Base-by-base conservation (phyloP, 805 yeast genomes). In the Candida adriatica region DNA sequence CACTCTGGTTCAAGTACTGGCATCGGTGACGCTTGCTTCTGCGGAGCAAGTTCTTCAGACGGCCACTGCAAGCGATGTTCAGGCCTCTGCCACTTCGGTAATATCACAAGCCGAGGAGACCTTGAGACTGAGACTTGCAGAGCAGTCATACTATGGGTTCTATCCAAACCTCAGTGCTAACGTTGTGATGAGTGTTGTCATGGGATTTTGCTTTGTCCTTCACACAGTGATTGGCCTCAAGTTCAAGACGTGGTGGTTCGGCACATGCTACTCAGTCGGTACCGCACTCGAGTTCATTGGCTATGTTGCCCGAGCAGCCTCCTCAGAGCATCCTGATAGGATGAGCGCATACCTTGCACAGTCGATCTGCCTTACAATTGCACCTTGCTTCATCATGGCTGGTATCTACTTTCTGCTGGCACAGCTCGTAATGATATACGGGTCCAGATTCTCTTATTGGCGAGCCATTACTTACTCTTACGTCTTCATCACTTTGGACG, bases 321-420 rank as follows among this genome's bases (percentile, higher is more conserved):
- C 78, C 2, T 63, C 67, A 13, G 41, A 49, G 26, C n/a, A n/a
- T n/a, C n/a, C n/a, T n/a, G n/a, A n/a, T 11, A 19, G 11, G 22
- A 19, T 19, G 22, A 19, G 8, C 11, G 59, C 64, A 18, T 86
- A 66, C 48, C 48, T 80, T 26, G 56, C 77, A 45, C 94, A 86
- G 53, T 69, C 79, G 41, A 69, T 77, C 34, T 65, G 78, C 46
- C 58, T 85, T 34, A 83, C 90, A 0, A 56, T 86, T 29, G 90
- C 85, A 0, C 95, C 95, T 0, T 85, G 84, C 14, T 80, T 86
- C 53, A 62, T 82, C 27, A 80, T 83, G 83, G 95, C 82, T 4
- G 95, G 90, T 2, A 64, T 86, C 3, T 87, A 86, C 57, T 79
- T 69, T 42, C 62, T 76, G 33, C 57, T 86, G 41, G 86, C 81